A percentile compares a stretch with the other conserved stretches of the same genome.
Evolutionary conservation across 148 eudicot species (phyloP).

Genomic region (Suaeda aralocaspica): DNA sequence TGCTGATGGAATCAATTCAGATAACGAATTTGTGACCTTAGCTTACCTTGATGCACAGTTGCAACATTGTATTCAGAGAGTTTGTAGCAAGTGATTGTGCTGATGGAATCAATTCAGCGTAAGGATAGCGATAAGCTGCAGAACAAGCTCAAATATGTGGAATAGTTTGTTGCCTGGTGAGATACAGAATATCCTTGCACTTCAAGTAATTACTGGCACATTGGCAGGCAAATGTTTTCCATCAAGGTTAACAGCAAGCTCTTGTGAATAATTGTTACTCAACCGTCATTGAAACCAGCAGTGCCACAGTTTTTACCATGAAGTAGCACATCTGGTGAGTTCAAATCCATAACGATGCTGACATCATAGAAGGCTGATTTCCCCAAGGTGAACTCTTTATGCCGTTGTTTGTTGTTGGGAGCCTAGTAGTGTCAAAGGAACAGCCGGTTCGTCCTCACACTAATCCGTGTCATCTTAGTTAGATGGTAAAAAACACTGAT

Average conservation of each 20-base stretch:
- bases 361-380: conserved; percentile 34
- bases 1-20: conserved; percentile 27
- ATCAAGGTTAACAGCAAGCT: conserved; percentile 27
- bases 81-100: conserved; percentile 31
- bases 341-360: conserved; percentile 43
- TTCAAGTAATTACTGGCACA: conserved; percentile 37
- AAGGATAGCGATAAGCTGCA: conserved; percentile 41
- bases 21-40: too few relatives aligned
- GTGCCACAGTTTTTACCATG: conserved; percentile 34
- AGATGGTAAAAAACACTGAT: conserved; percentile 23
- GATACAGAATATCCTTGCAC: conserved; percentile 26
- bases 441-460: conserved; percentile 44
- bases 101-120: conserved; percentile 31
- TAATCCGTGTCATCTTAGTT: conserved; percentile 35
- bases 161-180: conserved; percentile 40
- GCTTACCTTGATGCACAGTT: conserved; percentile 22
- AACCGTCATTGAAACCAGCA: conserved; percentile 37
- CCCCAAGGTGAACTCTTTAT: conserved; percentile 36
- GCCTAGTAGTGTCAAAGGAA: conserved; percentile 29
- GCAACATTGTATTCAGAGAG: conserved; percentile 30
- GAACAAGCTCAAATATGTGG: conserved; percentile 37
- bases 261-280: conserved; percentile 32
- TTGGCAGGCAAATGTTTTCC: conserved; percentile 29
- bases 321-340: conserved; percentile 31
- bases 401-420: conserved; percentile 34